phyloP scores from a whole-genome alignment of 2,329 filamentous ascomycete genomes.

The Penicillium concentricum region DNA sequence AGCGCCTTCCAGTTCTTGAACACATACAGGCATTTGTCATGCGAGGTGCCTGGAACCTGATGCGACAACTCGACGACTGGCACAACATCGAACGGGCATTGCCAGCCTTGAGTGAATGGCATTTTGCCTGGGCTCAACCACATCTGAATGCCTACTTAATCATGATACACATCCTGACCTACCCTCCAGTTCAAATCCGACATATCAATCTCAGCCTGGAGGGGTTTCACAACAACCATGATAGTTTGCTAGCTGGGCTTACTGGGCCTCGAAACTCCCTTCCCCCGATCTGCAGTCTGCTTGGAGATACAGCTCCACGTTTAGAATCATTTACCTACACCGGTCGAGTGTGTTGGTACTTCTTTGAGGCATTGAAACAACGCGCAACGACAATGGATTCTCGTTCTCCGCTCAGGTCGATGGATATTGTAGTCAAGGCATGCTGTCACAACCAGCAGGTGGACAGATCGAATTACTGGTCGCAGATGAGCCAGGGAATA shows the following conservation, averaged over 20 bases:
- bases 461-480: background rate
- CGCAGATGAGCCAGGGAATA: background rate
- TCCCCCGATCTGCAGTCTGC: slow-evolving; percentile 64
- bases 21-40: slow-evolving; percentile 67
- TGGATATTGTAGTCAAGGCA: slow-evolving; percentile 73
- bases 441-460: slow-evolving; percentile 58
- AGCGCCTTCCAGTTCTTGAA: slow-evolving; percentile 48
- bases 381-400: slow-evolving; percentile 34
- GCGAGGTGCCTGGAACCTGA: slow-evolving; percentile 75
- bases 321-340: slow-evolving; percentile 71
- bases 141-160: slow-evolving; percentile 72
- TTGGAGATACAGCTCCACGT: slow-evolving; percentile 60
- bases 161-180: slow-evolving; percentile 63
- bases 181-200: slow-evolving; percentile 58
- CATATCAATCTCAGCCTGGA: slow-evolving; percentile 69
- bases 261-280: slow-evolving; percentile 51
- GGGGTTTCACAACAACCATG: slow-evolving; percentile 67
- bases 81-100: slow-evolving; percentile 60
- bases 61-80: slow-evolving; percentile 64
- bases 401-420: slow-evolving; percentile 54
- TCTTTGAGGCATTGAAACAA: slow-evolving; percentile 61
- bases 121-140: slow-evolving; percentile 62
- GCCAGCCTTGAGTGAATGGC: slow-evolving; percentile 61
- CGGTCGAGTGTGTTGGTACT: slow-evolving; percentile 67
- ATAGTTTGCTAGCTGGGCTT: slow-evolving; percentile 30